Base-by-base conservation (phyloP, 345 rosid species). In the Lepidium sativum region DNA sequence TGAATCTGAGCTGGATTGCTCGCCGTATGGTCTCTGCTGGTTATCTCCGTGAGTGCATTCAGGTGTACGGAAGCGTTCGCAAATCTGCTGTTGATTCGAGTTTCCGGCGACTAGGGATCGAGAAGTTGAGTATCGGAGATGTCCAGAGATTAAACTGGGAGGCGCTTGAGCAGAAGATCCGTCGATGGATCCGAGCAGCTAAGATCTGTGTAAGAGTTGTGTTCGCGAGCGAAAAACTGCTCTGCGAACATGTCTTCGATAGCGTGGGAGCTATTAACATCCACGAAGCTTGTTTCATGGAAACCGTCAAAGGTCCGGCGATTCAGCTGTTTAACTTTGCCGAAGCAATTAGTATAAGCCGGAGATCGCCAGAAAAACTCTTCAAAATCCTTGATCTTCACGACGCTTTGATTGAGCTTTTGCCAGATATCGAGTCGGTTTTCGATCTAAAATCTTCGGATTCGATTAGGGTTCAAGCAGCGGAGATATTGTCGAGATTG, bases 231-330 rank as follows among this genome's bases (percentile, higher is more conserved):
- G 98, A 92, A 79, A 89, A 87, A 74, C 69, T 69, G 58, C 82
- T 92, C 23, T 92, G 95, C 47, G 95, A 87, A 75, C 91, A 84
- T 69, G 87, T 92, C 7, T 92, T 92, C 54, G 77, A 84, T 11
- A 83, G 84, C 54, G 75, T 84, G 8, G 98, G 77, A n/a, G 77
- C 77, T 7, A 35, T 86, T 1, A 82, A 90, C 47, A 80, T 86
- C 32, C 91, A 89, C 61, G 95, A 92, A 31, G 89, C 95, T 57
- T 92, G 97, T 59, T 92, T 92, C 63, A 81, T 92, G 88, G 98
- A 92, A 77, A 87, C 98, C 0, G 87, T 92, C 4, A 92, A 87
- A 69, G 98, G 92, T 16, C 89, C 97, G 0, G 95, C 97, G 12
- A 80, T 92, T 45, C 96, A 85, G 80, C 70, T 92, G 9, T 92